Evolutionary conservation across 2,329 filamentous ascomycete genomes (phyloP).

Genomic region (Neoarthrinium moseri): DNA sequence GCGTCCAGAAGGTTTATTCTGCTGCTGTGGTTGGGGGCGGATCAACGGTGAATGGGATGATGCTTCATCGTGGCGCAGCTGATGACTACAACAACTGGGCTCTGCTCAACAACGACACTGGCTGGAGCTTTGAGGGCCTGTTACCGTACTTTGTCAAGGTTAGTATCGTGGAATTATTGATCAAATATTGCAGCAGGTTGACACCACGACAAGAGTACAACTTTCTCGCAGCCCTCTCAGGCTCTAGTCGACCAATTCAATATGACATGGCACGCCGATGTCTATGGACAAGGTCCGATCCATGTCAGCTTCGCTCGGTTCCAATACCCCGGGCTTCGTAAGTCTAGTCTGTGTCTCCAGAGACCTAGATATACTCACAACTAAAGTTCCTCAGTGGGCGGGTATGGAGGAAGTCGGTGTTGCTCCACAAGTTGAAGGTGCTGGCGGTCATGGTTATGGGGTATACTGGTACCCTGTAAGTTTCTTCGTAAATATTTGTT

Average conservation of each 20-base stretch:
- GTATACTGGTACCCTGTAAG: not conserved
- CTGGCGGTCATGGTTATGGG: not conserved
- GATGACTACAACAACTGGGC: constrained; percentile 3
- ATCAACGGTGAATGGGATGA: constrained; percentile 5
- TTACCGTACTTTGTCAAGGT: constrained; percentile 1
- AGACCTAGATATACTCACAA: not conserved
- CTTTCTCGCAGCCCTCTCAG: not conserved
- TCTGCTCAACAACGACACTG: not conserved
- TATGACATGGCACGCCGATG: not conserved
- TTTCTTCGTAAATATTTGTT: not conserved
- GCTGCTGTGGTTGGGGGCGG: not conserved
- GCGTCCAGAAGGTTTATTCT: not conserved
- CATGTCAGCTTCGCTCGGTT: not conserved
- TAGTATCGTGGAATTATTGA: not conserved
- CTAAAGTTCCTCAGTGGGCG: not conserved
- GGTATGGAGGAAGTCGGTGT: not conserved
- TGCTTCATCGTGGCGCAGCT: not conserved
- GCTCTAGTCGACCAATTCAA: not conserved
- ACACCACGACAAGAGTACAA: not conserved
- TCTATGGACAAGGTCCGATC: not conserved
- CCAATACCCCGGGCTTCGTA: not conserved
- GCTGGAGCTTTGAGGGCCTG: not conserved
- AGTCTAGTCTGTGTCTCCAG: not conserved
- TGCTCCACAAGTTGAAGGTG: not conserved
- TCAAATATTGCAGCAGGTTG: not conserved